Percentiles rank a stretch among this genome's conserved stretches.
Conservation (phyloP, 495 filamentous ascomycete species). For the Aspergillus avenaceus region DNA sequence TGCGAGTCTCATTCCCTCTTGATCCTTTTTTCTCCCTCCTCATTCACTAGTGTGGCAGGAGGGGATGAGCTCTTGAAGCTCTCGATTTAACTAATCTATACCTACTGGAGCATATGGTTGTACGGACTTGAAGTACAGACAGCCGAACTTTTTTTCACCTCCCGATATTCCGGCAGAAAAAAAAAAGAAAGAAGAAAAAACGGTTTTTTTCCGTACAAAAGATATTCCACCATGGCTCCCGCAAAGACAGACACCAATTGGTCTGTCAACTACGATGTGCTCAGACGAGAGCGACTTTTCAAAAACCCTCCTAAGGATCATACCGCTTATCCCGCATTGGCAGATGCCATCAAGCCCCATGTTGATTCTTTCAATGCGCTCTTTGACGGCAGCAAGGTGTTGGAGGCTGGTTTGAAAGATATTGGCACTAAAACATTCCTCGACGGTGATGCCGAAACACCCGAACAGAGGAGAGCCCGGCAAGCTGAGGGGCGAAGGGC, state of each 20-base stretch:
- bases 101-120: not conserved
- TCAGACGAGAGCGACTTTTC: conserved; percentile 82
- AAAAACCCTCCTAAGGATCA: conserved; percentile 79
- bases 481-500: conserved; percentile 42
- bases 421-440: conserved; percentile 86
- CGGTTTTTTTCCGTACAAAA: not conserved
- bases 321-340: conserved; percentile 82
- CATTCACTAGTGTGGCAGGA: not conserved
- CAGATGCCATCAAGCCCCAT: conserved; percentile 79
- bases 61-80: conserved; percentile 7
- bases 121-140: not conserved
- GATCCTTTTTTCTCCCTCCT: not conserved
- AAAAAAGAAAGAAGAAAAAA: conserved; percentile 14
- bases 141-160: conserved; percentile 12
- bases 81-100: not conserved
- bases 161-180: conserved; percentile 15
- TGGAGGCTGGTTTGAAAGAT: conserved; percentile 75
- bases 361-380: conserved; percentile 95
- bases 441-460: conserved; percentile 60
- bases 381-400: conserved; percentile 63
- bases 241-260: conserved; percentile 65
- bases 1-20: conserved; percentile 16
- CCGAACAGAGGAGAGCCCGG: conserved; percentile 36
- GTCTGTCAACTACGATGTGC: conserved; percentile 76
- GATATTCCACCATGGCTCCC: conserved; percentile 34